A percentile compares a stretch with the other conserved stretches of the same genome.
phyloP scores from a whole-genome alignment of 208 protist genomes.

The Wallacemonas collosoma region DNA sequence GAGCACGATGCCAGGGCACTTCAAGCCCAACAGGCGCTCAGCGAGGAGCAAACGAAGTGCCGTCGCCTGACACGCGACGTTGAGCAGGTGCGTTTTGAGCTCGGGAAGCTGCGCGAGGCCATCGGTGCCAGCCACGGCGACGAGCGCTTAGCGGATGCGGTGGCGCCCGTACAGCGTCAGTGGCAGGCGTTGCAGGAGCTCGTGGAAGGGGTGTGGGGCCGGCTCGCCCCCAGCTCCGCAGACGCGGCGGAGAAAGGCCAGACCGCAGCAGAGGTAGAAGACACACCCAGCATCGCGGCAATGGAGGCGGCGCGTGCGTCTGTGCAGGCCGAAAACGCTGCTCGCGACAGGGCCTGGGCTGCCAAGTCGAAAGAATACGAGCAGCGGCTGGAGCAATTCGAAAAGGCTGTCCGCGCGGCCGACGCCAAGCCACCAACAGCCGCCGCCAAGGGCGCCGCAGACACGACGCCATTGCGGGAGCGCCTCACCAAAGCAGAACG shows the following conservation, averaged over 20 bases:
- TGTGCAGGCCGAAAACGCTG: slow-evolving; percentile 7
- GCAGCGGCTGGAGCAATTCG: slow-evolving; percentile 12
- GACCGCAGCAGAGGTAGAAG: no score
- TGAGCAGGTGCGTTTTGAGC: slow-evolving; percentile 58
- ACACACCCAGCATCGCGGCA: slow-evolving; percentile 2
- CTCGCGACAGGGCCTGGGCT: slow-evolving; percentile 16
- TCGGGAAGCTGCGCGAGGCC: slow-evolving; percentile 42
- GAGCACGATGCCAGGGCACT: slow-evolving; percentile 28
- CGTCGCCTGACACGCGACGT: slow-evolving; percentile 48
- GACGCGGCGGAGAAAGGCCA: background rate
- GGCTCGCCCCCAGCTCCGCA: slow-evolving; percentile 17
- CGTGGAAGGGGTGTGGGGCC: slow-evolving; percentile 39
- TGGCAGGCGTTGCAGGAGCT: slow-evolving; percentile 56
- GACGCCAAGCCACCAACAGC: background rate
- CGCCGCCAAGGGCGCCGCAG: background rate
- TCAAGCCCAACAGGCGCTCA: slow-evolving; percentile 37
- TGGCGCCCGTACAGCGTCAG: slow-evolving; percentile 39
- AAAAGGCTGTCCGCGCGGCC: background rate
- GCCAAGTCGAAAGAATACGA: slow-evolving; percentile 17
- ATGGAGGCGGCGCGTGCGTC: slow-evolving; percentile 1
- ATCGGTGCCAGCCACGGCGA: background rate
- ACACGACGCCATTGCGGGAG: slow-evolving; percentile 17
- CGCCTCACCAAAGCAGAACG: slow-evolving; percentile 18
- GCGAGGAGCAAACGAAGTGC: slow-evolving; percentile 39
- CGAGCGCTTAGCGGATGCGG: slow-evolving; percentile 11